Evolutionary conservation across 2,329 filamentous ascomycete genomes (phyloP), one percentile per base, ranked within the genome.

Genomic region (Colletotrichum sp.): DNA sequence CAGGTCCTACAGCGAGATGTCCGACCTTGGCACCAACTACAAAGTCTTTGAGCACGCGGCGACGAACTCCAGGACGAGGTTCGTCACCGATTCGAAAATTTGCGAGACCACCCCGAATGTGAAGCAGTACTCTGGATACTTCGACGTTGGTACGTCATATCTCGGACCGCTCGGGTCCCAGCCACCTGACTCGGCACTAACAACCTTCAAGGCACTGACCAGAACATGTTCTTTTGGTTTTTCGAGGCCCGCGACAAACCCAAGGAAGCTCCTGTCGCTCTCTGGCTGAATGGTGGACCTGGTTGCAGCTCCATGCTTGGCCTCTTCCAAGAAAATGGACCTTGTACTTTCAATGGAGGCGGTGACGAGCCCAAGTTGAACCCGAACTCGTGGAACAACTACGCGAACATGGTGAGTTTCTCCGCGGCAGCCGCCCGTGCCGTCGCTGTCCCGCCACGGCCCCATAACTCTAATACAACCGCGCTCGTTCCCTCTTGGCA

Each of bases 41-140:
- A 88, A 84, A 18, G 83, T 89, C 44, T 89, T 89, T 74, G 85
- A 89, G 76, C 88, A 90, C 79, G 84, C 84, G n/a, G 85, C 84
- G 2, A 89, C 88, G 2, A 84, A 83, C 55, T 84, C 86, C 2
- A 86, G 81, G 30, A 78, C 90, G 60, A 84, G 88, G 26, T 89
- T 86, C 72, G 88, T 90, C 30, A 86, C 85, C 28, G 89, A 90
- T 78, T 89, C 88, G 1, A 84, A 88, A 60, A 84, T 89, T 71
- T 90, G 88, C 78, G 88, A 90, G 81, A 89, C 87, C 0, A 90
- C 88, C 0, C 83, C 84, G 0, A 86, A 87, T 2, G 88, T 90
- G 3, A 89, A 87, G 34, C 87, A 88, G 75, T 88, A 88, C 79
- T 89, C 87, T 6, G 88, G 88, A 9, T 90, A 90, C 82, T 66